Evolutionary conservation across 2,329 filamentous ascomycete genomes (phyloP).

Genomic region (Ceratocystis ficicola): DNA sequence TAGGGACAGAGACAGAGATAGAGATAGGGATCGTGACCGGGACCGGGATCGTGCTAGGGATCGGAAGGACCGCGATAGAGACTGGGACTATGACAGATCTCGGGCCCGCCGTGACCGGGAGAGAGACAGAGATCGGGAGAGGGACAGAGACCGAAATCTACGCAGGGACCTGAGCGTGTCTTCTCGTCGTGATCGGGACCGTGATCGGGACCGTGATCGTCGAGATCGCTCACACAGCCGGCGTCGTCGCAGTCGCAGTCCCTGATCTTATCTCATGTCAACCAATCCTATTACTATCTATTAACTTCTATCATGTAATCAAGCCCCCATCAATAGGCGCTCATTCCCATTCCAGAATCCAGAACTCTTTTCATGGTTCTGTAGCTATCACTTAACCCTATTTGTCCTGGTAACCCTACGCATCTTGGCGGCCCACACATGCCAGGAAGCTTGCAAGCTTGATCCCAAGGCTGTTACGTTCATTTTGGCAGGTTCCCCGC

Average conservation of each 20-base stretch:
- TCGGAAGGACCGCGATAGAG: slow-evolving; percentile 21
- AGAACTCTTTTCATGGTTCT: background rate
- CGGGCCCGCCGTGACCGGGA: slow-evolving; percentile 23
- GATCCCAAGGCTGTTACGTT: background rate
- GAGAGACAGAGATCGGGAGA: slow-evolving; percentile 24
- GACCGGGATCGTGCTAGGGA: slow-evolving; percentile 23
- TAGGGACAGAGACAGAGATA: slow-evolving; percentile 26
- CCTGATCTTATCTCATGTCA: background rate
- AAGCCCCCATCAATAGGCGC: background rate
- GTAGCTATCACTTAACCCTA: too few species aligned
- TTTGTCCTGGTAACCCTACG: too few species aligned
- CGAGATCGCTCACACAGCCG: slow-evolving; percentile 15
- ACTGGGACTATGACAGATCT: slow-evolving; percentile 27
- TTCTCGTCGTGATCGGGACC: slow-evolving; percentile 17
- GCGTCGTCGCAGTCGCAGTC: slow-evolving; percentile 14
- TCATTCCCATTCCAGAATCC: background rate
- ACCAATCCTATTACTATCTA: background rate
- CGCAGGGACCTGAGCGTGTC: slow-evolving; percentile 10
- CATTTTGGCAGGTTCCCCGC: background rate
- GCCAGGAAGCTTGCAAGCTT: background rate
- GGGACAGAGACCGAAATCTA: slow-evolving; percentile 16
- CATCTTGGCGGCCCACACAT: background rate
- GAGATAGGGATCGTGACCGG: slow-evolving; percentile 24
- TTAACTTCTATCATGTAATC: background rate
- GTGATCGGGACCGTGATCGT: slow-evolving; percentile 12